Base-by-base conservation (phyloP, 2,329 filamentous ascomycete species). In the Apiospora marii region DNA sequence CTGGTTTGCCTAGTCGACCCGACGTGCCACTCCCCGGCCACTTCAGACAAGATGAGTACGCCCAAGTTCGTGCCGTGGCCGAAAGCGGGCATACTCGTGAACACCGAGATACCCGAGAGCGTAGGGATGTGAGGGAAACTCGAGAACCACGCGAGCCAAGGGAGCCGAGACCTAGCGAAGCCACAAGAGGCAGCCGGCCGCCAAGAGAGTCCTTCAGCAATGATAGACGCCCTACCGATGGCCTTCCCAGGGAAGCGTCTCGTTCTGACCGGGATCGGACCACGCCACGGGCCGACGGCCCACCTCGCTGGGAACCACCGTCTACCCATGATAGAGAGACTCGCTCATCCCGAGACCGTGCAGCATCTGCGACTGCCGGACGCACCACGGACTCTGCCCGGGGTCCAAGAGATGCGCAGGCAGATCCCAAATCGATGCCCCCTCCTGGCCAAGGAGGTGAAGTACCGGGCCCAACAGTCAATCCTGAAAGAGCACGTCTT, bases 11-110 rank as follows among this genome's bases (percentile, higher is more conserved):
- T 1, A 90, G 82, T 71, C 85, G 89, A 71, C 90, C 90, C 22
- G 89, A 92, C 74, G 85, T 89, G 14, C 88, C 88, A 10, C 85
- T 88, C 67, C 85, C 86, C 0, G 84, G 84, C 2, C 85, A 86
- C 74, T 85, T 84, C 71, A 81, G 82, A 13, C 82, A 85, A 34
- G 86, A 87, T 69, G 83, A 87, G 46, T 87, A 84, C 73, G 80
- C 79, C 14, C 85, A 84, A 72, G 79, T 82, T 24, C 83, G 84
- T 22, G 75, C 79, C 74, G 69, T 74, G 34, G 71, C 75, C n/a
- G 72, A 73, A 27, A 16, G 34, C 19, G 46, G 44, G 51, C 81
- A 80, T 72, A 27, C 76, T 72, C 74, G 81, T 71, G 78, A 81
- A 46, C 74, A 77, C 22, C 71, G 81, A 74, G 76, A 80, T 8